Conservation (phyloP, 2,329 filamentous ascomycete genomes). For the Fusarium stilboides region DNA sequence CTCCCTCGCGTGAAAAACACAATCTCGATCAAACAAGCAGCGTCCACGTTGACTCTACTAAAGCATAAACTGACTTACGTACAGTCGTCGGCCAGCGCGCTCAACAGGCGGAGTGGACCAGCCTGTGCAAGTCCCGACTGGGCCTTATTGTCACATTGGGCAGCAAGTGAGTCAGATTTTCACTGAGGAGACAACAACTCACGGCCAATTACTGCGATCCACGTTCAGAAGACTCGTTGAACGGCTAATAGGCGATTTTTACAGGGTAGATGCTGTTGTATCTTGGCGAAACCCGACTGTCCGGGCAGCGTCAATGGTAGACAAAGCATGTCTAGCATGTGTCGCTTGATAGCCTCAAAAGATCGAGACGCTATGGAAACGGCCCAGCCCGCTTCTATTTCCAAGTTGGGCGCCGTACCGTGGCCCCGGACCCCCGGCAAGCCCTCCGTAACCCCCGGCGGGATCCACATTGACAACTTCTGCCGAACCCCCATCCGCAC, state of each 20-base stretch:
- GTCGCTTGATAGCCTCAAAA: constrained; percentile 31
- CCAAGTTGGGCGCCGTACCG: constrained; percentile 30
- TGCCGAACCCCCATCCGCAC: constrained; percentile 31
- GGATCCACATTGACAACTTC: constrained; percentile 35
- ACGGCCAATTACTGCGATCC: constrained; percentile 46
- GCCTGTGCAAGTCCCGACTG: constrained; percentile 11
- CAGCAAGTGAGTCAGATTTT: constrained; percentile 45
- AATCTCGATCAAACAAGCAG: constrained; percentile 22
- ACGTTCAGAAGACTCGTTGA: constrained; percentile 38
- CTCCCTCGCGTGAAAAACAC: constrained; percentile 40
- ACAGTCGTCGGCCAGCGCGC: constrained; percentile 27
- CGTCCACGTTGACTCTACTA: constrained; percentile 33
- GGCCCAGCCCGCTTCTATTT: constrained; percentile 36
- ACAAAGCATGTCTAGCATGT: not conserved
- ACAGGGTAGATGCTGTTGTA: constrained; percentile 15
- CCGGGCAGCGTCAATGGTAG: constrained; percentile 23
- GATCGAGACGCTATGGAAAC: constrained; percentile 31
- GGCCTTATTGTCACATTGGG: constrained; percentile 46
- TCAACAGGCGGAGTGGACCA: constrained; percentile 28
- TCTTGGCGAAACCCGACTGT: constrained; percentile 24
- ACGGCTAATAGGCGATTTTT: constrained; percentile 14
- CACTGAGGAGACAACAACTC: constrained; percentile 26
- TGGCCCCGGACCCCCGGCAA: constrained; percentile 29
- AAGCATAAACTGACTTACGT: constrained; percentile 34
- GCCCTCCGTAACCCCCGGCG: constrained; percentile 25